These are phyloP conservation scores for Myrmaecium sp. DNA, from an alignment of 2,329 filamentous ascomycete genomes.

Conservation along the genomic window DNA sequence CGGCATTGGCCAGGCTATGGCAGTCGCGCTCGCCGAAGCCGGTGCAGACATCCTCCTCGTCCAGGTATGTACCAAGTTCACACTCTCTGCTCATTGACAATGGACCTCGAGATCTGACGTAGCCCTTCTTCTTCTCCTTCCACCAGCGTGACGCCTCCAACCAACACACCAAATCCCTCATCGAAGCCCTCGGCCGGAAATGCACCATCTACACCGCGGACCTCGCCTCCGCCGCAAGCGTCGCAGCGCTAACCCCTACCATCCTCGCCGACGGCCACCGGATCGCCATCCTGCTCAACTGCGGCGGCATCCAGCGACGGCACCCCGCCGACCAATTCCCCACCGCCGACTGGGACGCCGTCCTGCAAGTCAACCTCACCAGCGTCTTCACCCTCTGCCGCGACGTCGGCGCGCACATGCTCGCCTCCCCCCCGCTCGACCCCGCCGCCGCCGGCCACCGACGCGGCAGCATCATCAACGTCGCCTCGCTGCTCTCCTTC, in stretches of 20 bases:
- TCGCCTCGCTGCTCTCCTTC: slow-evolving; percentile 65
- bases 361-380: slow-evolving; percentile 75
- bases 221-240: slow-evolving; percentile 42
- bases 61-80: slow-evolving; percentile 21
- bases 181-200: slow-evolving; percentile 50
- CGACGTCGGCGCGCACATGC: slow-evolving; percentile 66
- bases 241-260: slow-evolving; percentile 41
- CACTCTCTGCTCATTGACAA: background rate
- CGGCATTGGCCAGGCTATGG: slow-evolving; percentile 35
- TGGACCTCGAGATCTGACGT: too few species aligned
- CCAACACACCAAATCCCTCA: slow-evolving; percentile 39
- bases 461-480: slow-evolving; percentile 64
- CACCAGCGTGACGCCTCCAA: slow-evolving; percentile 38
- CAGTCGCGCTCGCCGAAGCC: slow-evolving; percentile 32
- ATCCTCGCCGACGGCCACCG: slow-evolving; percentile 44
- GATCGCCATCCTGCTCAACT: slow-evolving; percentile 69
- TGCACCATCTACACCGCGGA: slow-evolving; percentile 53
- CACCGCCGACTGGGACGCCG: slow-evolving; percentile 58
- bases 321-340: slow-evolving; percentile 64
- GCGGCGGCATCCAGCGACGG: slow-evolving; percentile 69
- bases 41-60: slow-evolving; percentile 34
- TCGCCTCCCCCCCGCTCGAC: slow-evolving; percentile 36
- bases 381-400: slow-evolving; percentile 64
- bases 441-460: slow-evolving; percentile 32
- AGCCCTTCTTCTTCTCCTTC: slow-evolving; percentile 1